These are phyloP conservation scores for Plasmodium ovale DNA, from an alignment of 169 alveolate genomes.

Conservation along the genomic window DNA sequence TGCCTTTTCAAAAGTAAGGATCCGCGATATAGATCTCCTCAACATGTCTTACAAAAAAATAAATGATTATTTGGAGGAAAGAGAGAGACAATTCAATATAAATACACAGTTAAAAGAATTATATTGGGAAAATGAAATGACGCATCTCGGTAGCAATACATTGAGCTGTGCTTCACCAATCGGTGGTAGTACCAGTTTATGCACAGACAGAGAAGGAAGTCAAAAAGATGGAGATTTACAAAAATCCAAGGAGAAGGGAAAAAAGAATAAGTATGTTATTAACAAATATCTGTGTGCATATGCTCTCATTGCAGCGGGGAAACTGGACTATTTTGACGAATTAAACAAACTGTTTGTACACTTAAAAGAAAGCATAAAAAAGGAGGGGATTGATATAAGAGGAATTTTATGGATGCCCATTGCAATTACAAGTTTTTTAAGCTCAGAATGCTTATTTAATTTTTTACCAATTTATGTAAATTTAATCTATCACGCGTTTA, in stretches of 20 bases:
- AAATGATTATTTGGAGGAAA: conserved; percentile 29
- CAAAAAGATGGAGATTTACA: background rate
- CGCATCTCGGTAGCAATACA: background rate
- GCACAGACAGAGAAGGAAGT: background rate
- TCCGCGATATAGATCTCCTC: conserved; percentile 40
- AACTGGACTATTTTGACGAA: conserved; percentile 48
- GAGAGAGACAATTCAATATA: conserved; percentile 21
- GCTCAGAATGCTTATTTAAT: conserved; percentile 44
- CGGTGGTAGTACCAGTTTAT: background rate
- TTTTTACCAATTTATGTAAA: conserved; percentile 61
- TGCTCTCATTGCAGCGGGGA: conserved; percentile 76
- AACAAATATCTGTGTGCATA: conserved; percentile 71
- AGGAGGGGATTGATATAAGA: conserved; percentile 69
- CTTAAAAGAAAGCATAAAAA: conserved; percentile 47
- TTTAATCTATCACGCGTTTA: conserved; percentile 67
- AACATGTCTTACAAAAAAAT: conserved; percentile 61
- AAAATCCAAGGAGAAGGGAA: background rate
- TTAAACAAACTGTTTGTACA: conserved; percentile 43
- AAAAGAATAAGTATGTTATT: conserved; percentile 19
- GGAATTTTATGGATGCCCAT: conserved; percentile 77
- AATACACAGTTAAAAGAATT: background rate
- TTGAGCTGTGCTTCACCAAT: too few species aligned
- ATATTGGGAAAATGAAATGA: background rate
- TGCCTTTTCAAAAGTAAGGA: conserved; percentile 70
- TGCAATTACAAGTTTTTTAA: conserved; percentile 60